Percentiles rank a stretch among this genome's conserved stretches.
These are phyloP conservation scores for Setaria viridis DNA, from an alignment of 202 grass and related monocot genomes.

Conservation along the genomic window DNA sequence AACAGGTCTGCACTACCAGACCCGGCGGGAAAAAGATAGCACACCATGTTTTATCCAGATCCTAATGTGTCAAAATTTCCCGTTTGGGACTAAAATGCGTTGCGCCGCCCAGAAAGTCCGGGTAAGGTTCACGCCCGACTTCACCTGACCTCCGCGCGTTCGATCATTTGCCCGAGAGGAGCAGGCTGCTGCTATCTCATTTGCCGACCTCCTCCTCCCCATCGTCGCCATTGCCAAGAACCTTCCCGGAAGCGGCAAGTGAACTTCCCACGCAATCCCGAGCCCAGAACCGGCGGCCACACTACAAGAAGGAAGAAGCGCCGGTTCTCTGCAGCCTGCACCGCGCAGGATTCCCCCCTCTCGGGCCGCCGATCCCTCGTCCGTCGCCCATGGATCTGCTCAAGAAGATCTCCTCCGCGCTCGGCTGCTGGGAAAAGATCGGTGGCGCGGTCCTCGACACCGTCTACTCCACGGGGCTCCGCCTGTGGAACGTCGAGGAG, in stretches of 20 bases:
- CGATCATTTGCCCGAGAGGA: not conserved
- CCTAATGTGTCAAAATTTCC: too few relatives aligned
- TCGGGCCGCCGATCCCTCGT: too few relatives aligned
- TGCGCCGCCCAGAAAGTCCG: too few relatives aligned
- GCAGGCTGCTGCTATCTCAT: not conserved
- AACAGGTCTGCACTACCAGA: too few relatives aligned
- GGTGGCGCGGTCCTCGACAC: not conserved
- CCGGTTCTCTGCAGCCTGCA: too few relatives aligned
- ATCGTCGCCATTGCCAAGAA: not conserved
- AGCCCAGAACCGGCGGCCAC: not conserved
- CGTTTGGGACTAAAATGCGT: too few relatives aligned
- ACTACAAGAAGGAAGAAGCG: not conserved
- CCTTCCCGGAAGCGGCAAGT: not conserved
- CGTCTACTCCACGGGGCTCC: not conserved
- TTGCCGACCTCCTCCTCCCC: not conserved
- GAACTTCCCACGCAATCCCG: not conserved
- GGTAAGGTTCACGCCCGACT: not conserved
- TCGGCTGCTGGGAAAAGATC: conserved; percentile 9
- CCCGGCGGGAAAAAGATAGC: too few relatives aligned
- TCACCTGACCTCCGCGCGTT: not conserved
- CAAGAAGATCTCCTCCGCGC: not conserved
- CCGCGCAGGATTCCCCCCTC: too few relatives aligned
- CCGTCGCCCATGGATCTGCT: too few relatives aligned
- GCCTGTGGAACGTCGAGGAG: conserved; percentile 43
- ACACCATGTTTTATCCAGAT: too few relatives aligned